phyloP scores from a whole-genome alignment of 2,329 filamentous ascomycete genomes.

The Curvularia hawaiiensis region DNA sequence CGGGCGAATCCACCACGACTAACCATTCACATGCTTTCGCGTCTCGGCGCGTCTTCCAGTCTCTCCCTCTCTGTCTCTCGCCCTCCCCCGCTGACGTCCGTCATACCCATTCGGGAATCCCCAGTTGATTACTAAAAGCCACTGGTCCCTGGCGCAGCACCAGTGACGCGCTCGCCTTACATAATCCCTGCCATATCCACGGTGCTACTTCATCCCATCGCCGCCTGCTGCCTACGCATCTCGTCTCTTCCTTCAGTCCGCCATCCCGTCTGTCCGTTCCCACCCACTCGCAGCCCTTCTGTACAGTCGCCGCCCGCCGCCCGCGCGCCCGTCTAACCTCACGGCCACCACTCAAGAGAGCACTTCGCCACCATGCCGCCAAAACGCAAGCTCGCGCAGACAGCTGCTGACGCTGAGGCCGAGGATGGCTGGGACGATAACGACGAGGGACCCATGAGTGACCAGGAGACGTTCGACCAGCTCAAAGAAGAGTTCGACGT shows the following conservation, averaged over 20 bases:
- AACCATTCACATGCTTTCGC: conserved; percentile 32
- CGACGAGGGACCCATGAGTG: conserved; percentile 54
- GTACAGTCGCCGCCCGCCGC: neutral
- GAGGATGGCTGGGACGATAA: conserved; percentile 63
- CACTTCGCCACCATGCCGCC: conserved; percentile 44
- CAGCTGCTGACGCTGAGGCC: conserved; percentile 41
- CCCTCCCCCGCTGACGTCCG: neutral
- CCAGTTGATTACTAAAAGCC: neutral
- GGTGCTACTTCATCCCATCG: neutral
- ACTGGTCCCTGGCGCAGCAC: neutral
- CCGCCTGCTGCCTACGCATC: neutral
- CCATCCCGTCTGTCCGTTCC: neutral
- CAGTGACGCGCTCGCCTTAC: neutral
- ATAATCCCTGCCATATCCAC: neutral
- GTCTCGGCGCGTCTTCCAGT: conserved; percentile 6
- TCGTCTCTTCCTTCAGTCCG: neutral
- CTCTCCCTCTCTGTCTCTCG: neutral
- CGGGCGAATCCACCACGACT: neutral
- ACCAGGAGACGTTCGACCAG: conserved; percentile 56
- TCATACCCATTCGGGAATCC: neutral
- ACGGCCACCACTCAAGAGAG: conserved; percentile 36
- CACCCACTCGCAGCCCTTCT: neutral
- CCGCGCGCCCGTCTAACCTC: neutral
- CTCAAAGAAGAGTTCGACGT: conserved; percentile 48
- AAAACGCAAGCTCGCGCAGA: conserved; percentile 52